Evolutionary conservation across 2,329 filamentous ascomycete species (phyloP), one percentile per base, ranked within the genome.

Genomic region (Cladosporium velox): DNA sequence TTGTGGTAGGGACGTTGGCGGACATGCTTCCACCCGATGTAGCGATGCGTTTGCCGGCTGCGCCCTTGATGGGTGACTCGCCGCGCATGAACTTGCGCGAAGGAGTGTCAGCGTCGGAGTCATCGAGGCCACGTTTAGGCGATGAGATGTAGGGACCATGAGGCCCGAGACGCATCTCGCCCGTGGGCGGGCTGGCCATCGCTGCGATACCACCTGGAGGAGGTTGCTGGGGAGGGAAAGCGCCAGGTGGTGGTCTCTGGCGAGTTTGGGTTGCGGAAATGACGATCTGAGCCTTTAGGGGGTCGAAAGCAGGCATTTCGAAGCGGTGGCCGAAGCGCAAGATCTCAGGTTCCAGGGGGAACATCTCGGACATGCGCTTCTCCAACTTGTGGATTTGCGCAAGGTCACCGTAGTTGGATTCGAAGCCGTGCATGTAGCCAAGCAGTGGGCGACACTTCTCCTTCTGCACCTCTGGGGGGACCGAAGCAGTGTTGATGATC

Each of bases 1-100:
- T 52, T n/a, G 61, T 64, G 71, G 77, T 73, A 28, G 67, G 70
- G 62, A 70, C 72, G 57, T 73, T 67, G 44, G 34, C 41, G 49
- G 26, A 26, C 28, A 30, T 41, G 69, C 60, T 64, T 41, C 69
- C 68, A 35, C 64, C 66, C 18, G 66, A 57, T 11, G 61, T 59
- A 21, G 65, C 63, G 26, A 96, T 84, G 41, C 93, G 89, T 65
- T 93, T 89, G 30, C 92, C 92, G 44, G 94, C 92, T 1, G 92
- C 91, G 15, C 92, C 92, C 77, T 98, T 99, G 44, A 98, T 84
- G 0, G 96, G 95, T 5, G 94, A 98, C 65, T 91, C 93, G n/a
- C 90, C 93, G 54, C 96, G 88, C 59, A 90, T 87, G 61, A 97
- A 85, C 77, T 98, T 97, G 71, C 93, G 91, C 0, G 93, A 92